A percentile compares a stretch with the other conserved stretches of the same genome.
Evolutionary conservation across 352 stramenopile species (phyloP).

Genomic region (Globisporangium ultimum): DNA sequence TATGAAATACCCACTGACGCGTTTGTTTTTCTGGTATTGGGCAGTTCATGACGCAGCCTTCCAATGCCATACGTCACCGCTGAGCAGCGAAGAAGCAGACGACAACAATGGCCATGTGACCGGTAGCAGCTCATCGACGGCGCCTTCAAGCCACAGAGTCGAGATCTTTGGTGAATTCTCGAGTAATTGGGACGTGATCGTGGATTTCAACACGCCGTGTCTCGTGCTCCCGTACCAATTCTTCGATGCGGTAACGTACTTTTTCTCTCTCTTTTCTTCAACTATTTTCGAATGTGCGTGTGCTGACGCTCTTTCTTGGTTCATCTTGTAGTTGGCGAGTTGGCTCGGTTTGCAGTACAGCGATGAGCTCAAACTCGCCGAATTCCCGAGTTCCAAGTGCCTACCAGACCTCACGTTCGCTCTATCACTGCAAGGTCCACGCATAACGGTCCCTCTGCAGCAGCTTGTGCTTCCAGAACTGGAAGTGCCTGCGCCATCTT

Average conservation of each 20-base stretch:
- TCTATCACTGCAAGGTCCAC: constrained; percentile 27
- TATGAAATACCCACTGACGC: background rate
- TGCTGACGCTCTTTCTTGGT: background rate
- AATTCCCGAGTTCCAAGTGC: constrained; percentile 19
- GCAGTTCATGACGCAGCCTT: constrained; percentile 48
- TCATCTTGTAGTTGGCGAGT: constrained; percentile 31
- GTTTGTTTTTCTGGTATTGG: background rate
- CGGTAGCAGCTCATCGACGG: background rate
- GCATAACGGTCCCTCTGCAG: constrained; percentile 40
- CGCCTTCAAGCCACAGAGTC: constrained; percentile 11
- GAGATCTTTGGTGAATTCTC: constrained; percentile 52
- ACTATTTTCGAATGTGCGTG: background rate
- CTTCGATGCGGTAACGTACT: constrained; percentile 42
- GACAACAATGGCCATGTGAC: constrained; percentile 1
- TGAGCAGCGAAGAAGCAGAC: constrained; percentile 3
- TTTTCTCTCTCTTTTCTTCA: background rate
- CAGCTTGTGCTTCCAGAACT: constrained; percentile 36
- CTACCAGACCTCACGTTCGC: constrained; percentile 47
- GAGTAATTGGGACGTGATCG: constrained; percentile 49
- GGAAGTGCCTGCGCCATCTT: constrained; percentile 4
- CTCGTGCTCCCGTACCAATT: constrained; percentile 59
- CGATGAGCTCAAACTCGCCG: constrained; percentile 38
- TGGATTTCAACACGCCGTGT: constrained; percentile 62
- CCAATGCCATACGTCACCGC: constrained; percentile 10
- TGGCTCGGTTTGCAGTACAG: constrained; percentile 51